phyloP scores from a whole-genome alignment of 1,284 basidiomycete species.

The Prillingera fragicola region DNA sequence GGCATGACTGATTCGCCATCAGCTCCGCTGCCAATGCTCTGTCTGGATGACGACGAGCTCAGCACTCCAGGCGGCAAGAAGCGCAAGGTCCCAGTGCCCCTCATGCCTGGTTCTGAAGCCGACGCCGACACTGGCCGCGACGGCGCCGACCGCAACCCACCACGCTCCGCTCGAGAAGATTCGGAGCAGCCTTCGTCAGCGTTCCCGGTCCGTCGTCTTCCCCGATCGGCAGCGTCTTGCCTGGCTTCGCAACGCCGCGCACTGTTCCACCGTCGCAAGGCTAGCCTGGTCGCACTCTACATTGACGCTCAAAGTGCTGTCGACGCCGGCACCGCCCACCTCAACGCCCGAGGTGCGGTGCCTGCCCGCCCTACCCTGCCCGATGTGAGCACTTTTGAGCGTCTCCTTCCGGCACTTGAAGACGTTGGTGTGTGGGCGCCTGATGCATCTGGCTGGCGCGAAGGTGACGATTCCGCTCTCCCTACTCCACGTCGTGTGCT shows the following conservation, averaged over 20 bases:
- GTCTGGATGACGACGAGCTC: constrained; percentile 22
- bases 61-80: constrained; percentile 33
- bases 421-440: constrained; percentile 35
- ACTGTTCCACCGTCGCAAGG: constrained; percentile 35
- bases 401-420: constrained; percentile 33
- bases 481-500: constrained; percentile 11
- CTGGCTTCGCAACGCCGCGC: constrained; percentile 21
- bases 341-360: background rate
- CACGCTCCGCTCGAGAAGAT: constrained; percentile 16
- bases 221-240: constrained; percentile 12
- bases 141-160: constrained; percentile 18
- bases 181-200: background rate
- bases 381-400: constrained; percentile 26
- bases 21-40: background rate
- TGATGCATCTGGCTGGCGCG: constrained; percentile 35
- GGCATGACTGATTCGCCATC: constrained; percentile 5
- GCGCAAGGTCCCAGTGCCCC: constrained; percentile 32
- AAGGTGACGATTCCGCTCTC: constrained; percentile 14
- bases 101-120: constrained; percentile 11
- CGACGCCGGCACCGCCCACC: constrained; percentile 1
- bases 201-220: constrained; percentile 6
- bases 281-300: constrained; percentile 35
- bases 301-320: constrained; percentile 36
- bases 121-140: constrained; percentile 16
- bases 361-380: constrained; percentile 10